Conservation (phyloP, 768 basidiomycete species). For the Chalciporus pseudorubinellus region DNA sequence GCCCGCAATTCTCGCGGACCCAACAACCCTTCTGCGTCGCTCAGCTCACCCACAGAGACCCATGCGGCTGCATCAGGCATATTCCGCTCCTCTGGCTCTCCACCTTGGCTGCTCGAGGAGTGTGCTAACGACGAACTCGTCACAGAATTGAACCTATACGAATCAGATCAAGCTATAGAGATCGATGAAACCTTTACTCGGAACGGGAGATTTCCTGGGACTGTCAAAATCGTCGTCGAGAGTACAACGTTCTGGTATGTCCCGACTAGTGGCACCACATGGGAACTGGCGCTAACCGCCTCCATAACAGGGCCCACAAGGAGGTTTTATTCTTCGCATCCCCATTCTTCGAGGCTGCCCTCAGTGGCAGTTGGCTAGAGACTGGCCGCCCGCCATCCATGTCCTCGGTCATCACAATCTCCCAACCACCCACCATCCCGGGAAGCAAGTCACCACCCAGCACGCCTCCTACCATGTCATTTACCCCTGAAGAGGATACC, state of each 20-base stretch:
- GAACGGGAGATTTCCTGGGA: slow-evolving; percentile 69
- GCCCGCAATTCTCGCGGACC: slow-evolving; percentile 79
- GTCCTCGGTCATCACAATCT: slow-evolving; percentile 83
- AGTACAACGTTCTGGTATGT: slow-evolving; percentile 87
- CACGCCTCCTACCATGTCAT: slow-evolving; percentile 53
- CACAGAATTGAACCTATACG: slow-evolving; percentile 65
- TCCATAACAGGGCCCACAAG: slow-evolving; percentile 72
- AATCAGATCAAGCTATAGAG: slow-evolving; percentile 70
- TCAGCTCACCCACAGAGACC: slow-evolving; percentile 84
- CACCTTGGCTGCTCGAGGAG: slow-evolving; percentile 78
- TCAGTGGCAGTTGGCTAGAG: slow-evolving; percentile 92
- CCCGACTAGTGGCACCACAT: slow-evolving; percentile 3
- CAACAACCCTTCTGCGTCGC: slow-evolving; percentile 73
- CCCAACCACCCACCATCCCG: slow-evolving; percentile 64
- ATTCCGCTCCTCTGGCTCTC: slow-evolving; percentile 77
- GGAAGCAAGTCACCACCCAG: slow-evolving; percentile 44
- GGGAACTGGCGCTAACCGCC: slow-evolving; percentile 6
- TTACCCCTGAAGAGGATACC: slow-evolving; percentile 53
- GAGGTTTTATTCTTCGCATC: slow-evolving; percentile 90
- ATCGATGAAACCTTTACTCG: slow-evolving; percentile 78
- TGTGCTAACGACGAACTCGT: slow-evolving; percentile 67
- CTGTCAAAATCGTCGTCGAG: slow-evolving; percentile 88
- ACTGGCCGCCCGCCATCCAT: slow-evolving; percentile 76
- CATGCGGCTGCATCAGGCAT: slow-evolving; percentile 85
- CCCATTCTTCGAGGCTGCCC: slow-evolving; percentile 90